Percentiles rank a stretch among this genome's conserved stretches.
Conservation (phyloP, 495 filamentous ascomycete genomes). For the Choiromyces venosus region DNA sequence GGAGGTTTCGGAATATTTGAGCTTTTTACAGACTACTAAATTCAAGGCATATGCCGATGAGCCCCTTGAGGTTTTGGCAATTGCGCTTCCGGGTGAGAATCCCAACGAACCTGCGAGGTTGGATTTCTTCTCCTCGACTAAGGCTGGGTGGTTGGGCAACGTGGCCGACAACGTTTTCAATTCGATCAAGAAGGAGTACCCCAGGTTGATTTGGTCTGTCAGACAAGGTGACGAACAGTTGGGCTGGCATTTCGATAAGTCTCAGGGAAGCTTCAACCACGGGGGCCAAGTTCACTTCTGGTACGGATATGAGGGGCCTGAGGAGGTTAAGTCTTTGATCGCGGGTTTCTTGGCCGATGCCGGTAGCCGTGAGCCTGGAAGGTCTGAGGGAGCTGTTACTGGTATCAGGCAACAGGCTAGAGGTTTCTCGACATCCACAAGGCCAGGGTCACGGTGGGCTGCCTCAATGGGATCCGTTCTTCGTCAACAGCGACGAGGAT, state of each 20-base stretch:
- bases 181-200: slow-evolving; percentile 84
- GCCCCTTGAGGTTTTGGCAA: slow-evolving; percentile 91
- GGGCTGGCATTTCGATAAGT: slow-evolving; percentile 98
- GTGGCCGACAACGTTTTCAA: slow-evolving; percentile 97
- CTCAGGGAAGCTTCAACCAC: slow-evolving; percentile 78
- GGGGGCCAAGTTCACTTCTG: slow-evolving; percentile 92
- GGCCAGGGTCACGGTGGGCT: slow-evolving; percentile 33
- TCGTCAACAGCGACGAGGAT: slow-evolving; percentile 45
- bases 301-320: slow-evolving; percentile 82
- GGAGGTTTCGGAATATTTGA: slow-evolving; percentile 31
- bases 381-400: slow-evolving; percentile 47
- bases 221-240: slow-evolving; percentile 95
- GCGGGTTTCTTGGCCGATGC: slow-evolving; percentile 74
- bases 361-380: slow-evolving; percentile 54
- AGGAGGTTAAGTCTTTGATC: slow-evolving; percentile 81
- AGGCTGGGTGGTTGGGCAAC: slow-evolving; percentile 91
- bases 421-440: slow-evolving; percentile 57
- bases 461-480: slow-evolving; percentile 10
- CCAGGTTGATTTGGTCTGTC: slow-evolving; percentile 93
- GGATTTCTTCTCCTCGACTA: slow-evolving; percentile 90
- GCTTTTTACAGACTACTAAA: slow-evolving; percentile 18
- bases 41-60: slow-evolving; percentile 97
- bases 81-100: slow-evolving; percentile 68
- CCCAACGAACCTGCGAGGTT: slow-evolving; percentile 61
- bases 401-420: slow-evolving; percentile 56